Percentiles rank a stretch among this genome's conserved stretches.
Conservation (phyloP, 768 basidiomycete species). For the Trametopsis cervina region DNA sequence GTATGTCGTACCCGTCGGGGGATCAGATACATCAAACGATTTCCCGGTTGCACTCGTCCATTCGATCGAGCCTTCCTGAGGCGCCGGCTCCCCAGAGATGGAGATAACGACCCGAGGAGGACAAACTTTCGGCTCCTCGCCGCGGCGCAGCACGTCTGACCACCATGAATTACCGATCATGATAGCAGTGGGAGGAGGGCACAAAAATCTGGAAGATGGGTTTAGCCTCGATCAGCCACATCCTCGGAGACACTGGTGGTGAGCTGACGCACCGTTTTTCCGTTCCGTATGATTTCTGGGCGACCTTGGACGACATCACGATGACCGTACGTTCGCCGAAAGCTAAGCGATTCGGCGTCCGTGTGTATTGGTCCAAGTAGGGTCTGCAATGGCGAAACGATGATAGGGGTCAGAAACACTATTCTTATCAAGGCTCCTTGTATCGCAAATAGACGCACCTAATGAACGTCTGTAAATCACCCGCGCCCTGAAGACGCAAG, state of each 20-base stretch:
- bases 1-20: constrained; percentile 79
- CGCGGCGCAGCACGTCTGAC: constrained; percentile 70
- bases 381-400: constrained; percentile 30
- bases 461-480: constrained; percentile 76
- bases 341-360: constrained; percentile 77
- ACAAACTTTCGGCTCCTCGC: constrained; percentile 66
- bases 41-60: constrained; percentile 87
- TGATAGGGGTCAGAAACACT: constrained; percentile 17
- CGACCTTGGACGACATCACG: constrained; percentile 97
- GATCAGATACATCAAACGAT: constrained; percentile 72
- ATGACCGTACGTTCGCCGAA: constrained; percentile 92
- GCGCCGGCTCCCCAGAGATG: constrained; percentile 85
- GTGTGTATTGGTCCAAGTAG: constrained; percentile 79
- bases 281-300: constrained; percentile 94
- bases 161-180: constrained; percentile 96
- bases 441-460: constrained; percentile 38
- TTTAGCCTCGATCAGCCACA: no score
- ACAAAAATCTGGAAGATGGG: constrained; percentile 63
- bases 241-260: background rate
- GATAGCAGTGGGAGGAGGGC: constrained; percentile 89
- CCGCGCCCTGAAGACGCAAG: constrained; percentile 59
- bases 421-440: constrained; percentile 7
- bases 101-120: constrained; percentile 83
- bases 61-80: constrained; percentile 78
- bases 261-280: constrained; percentile 80